Evolutionary conservation across 2,329 filamentous ascomycete genomes (phyloP), one percentile per base, ranked within the genome.

Genomic region (Aspergillus pseudoglaucus): DNA sequence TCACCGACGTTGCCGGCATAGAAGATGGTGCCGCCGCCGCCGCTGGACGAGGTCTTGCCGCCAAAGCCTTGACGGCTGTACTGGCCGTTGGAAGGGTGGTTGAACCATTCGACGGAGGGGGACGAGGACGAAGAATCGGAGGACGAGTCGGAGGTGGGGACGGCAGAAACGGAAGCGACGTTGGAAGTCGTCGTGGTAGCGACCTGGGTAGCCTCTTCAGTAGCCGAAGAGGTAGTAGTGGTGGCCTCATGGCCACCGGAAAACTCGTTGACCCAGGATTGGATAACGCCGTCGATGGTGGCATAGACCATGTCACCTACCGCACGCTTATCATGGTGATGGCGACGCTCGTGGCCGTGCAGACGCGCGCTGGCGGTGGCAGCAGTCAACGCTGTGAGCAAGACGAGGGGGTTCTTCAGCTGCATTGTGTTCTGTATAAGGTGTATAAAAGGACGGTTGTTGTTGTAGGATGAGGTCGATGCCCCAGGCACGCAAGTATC

Each of bases 271-370:
- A 59, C 53, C 65, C 65, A 69, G 40, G 63, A 61, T 47, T 59
- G 58, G 17, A 63, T 48, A 42, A 61, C 52, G 52, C 65, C 65
- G 42, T 66, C 56, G 38, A 69, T 69, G 44, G 55, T 60, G 45
- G 62, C 65, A 41, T 51, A 53, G 48, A 69, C 65, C 37, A 56
- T 46, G 44, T 64, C 62, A 45, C 62, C 65, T 17, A 65, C 59
- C 30, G 17, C 63, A 48, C 66, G 66, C 55, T 67, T 59, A 45
- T 65, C 44, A 56, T 67, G 64, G 27, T 56, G 55, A 39, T 69
- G 66, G 48, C 66, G 66, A 51, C 65, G 66, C 46, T 69, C 62
- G 49, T 69, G 66, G 51, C 64, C 65, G 57, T 69, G 66, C 38
- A 61, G 52, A 52, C 65, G 66, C 50, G 64, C 68, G 35, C 64